Evolutionary conservation across 495 filamentous ascomycete species (phyloP).

Genomic region (Platismatia glauca): DNA sequence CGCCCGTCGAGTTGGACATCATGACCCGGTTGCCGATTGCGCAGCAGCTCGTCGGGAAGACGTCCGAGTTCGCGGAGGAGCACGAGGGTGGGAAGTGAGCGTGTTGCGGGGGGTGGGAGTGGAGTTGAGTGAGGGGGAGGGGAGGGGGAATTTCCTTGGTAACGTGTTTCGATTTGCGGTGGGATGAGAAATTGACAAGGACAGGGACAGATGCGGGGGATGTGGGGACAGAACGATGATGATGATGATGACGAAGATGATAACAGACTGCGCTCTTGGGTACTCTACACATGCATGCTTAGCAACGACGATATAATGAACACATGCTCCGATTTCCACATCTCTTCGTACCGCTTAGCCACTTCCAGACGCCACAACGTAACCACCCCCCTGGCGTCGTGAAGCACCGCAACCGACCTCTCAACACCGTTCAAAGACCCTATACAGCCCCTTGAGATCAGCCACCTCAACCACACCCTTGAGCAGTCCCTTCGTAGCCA

Average conservation of each 20-base stretch:
- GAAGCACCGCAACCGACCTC: not conserved
- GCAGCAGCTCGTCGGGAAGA: slow-evolving; percentile 15
- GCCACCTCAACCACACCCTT: slow-evolving; percentile 80
- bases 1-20: slow-evolving; percentile 59
- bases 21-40: slow-evolving; percentile 61
- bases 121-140: not conserved
- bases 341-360: not conserved
- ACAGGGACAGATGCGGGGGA: not conserved
- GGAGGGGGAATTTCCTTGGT: not conserved
- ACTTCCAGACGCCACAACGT: not conserved
- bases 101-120: not conserved
- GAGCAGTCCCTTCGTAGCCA: slow-evolving; percentile 74
- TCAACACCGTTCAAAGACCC: slow-evolving; percentile 95
- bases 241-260: not conserved
- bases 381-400: no score
- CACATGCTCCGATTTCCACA: not conserved
- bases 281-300: not conserved
- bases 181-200: not conserved
- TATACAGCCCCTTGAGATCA: slow-evolving; percentile 87
- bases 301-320: not conserved
- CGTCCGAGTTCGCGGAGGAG: not conserved
- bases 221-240: not conserved
- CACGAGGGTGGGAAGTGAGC: not conserved
- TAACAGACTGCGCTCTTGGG: not conserved
- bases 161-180: not conserved